Base-by-base conservation (phyloP, 1,284 basidiomycete genomes). In the Moesziomyces globuligerus region DNA sequence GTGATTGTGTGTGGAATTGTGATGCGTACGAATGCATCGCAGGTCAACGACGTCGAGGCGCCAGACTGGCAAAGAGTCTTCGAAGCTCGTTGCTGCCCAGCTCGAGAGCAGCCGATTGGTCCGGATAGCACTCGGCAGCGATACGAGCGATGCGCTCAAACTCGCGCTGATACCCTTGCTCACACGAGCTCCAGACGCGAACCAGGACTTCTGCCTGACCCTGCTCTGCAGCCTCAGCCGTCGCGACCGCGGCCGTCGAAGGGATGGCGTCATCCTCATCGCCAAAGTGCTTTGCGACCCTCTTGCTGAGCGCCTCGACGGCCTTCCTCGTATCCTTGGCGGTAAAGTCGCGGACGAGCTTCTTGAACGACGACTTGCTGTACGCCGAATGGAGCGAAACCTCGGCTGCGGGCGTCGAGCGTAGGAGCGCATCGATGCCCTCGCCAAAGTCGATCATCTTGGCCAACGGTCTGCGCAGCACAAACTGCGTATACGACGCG, bases 401-500 rank as follows among this genome's bases (percentile, higher is more conserved):
- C 77, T 97, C 93, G 34, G 86, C 87, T 0, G 93, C 88, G 1
- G 90, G 89, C 0, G 91, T 91, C 3, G 90, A 90, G 77, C 90
- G 89, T 23, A 97, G 85, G 3, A 93, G 86, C 13, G 90, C 88
- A 74, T 98, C 94, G 36, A 97, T 87, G 1, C 92, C 93, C 57
- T 95, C 92, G 75, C 96, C 94, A 83, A 91, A 97, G 83, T 97
- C 95, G 70, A 95, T 91, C 67, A 96, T 88, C 80, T 91, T 92
- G 1, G 89, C 86, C 74, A 98, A 91, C 0, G 93, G 91, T 49
- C 94, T 86, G 20, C 94, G 87, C 20, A 98, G 86, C 21, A 97
- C 88, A 53, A 94, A 87, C 82, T 90, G 91, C 73, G 95, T 88
- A 78, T 98, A 98, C 4, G 90, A 89, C 28, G 83, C 85, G 64